Evolutionary conservation across 352 stramenopile genomes (phyloP).

Genomic region (Globisporangium parvum): DNA sequence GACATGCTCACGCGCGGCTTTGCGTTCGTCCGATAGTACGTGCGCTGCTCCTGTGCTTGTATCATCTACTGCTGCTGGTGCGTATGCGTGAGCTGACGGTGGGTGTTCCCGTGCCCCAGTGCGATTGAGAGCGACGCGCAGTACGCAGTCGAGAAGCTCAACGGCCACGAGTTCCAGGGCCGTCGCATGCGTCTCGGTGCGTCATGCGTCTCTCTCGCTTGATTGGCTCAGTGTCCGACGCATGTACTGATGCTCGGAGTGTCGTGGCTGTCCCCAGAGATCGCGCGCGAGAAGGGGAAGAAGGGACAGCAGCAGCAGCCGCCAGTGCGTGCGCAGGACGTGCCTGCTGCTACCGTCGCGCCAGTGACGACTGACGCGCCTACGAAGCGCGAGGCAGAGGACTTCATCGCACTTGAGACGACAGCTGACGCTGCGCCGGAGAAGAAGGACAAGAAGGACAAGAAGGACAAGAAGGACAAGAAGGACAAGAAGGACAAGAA

Average conservation of each 20-base stretch:
- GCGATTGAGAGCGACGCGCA: slow-evolving; percentile 67
- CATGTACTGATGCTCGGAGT: neutral
- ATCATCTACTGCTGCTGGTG: neutral
- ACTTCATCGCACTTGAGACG: slow-evolving; percentile 14
- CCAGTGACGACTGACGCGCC: slow-evolving; percentile 4
- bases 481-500: slow-evolving; percentile 23
- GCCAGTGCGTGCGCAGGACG: neutral
- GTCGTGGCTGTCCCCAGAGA: slow-evolving; percentile 25
- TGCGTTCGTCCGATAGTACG: slow-evolving; percentile 84
- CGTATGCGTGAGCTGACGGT: neutral
- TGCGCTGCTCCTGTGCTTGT: slow-evolving; percentile 5
- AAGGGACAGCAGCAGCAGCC: slow-evolving; percentile 17
- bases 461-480: slow-evolving; percentile 16
- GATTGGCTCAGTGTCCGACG: neutral
- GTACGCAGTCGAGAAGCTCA: slow-evolving; percentile 65
- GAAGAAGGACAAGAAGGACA: slow-evolving; percentile 9
- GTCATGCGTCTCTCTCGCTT: slow-evolving; percentile 6
- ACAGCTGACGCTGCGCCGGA: neutral
- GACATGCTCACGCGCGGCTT: slow-evolving; percentile 80
- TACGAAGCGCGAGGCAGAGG: slow-evolving; percentile 6
- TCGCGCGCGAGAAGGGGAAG: slow-evolving; percentile 68
- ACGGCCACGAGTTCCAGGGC: slow-evolving; percentile 69
- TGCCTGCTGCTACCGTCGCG: neutral
- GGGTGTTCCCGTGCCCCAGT: slow-evolving; percentile 17
- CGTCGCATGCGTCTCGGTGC: slow-evolving; percentile 78